Conservation (phyloP, 768 basidiomycete genomes). For the Rhizopogon salebrosus region DNA sequence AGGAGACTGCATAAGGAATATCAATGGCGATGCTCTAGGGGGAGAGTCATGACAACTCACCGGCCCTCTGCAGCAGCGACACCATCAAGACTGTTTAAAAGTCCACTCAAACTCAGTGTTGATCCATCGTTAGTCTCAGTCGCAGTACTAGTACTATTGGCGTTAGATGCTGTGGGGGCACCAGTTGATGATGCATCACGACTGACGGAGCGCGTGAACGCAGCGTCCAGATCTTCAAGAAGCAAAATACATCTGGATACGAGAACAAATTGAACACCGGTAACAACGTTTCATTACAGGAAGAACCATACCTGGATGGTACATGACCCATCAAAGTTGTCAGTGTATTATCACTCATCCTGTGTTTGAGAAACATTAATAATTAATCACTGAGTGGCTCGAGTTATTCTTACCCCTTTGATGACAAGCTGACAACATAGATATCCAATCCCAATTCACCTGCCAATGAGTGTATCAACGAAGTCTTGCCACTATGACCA, state of each 20-base stretch:
- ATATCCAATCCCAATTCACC: constrained; percentile 87
- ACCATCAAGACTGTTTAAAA: constrained; percentile 82
- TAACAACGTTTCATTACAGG: constrained; percentile 2
- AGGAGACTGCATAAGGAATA: constrained; percentile 58
- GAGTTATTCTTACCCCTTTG: constrained; percentile 62
- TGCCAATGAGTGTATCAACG: constrained; percentile 78
- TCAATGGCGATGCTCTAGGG: constrained; percentile 69
- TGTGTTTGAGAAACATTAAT: constrained; percentile 22
- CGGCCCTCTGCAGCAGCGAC: constrained; percentile 84
- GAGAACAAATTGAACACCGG: constrained; percentile 10
- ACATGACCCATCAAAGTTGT: constrained; percentile 86
- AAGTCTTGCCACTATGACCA: constrained; percentile 69
- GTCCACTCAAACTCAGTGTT: constrained; percentile 78
- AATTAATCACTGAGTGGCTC: constrained; percentile 3
- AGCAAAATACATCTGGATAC: constrained; percentile 76
- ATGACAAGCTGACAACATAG: constrained; percentile 84
- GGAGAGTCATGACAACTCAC: constrained; percentile 37
- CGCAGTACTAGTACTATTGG: constrained; percentile 35
- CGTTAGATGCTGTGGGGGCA: constrained; percentile 44
- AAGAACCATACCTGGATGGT: constrained; percentile 58
- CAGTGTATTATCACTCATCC: constrained; percentile 89
- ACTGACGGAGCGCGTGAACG: constrained; percentile 82
- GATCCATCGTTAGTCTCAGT: constrained; percentile 65
- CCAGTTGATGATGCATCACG: constrained; percentile 81
- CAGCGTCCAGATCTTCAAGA: constrained; percentile 90